Base-by-base conservation (phyloP, 1,284 basidiomycete genomes). In the Porogramme epimiltina region DNA sequence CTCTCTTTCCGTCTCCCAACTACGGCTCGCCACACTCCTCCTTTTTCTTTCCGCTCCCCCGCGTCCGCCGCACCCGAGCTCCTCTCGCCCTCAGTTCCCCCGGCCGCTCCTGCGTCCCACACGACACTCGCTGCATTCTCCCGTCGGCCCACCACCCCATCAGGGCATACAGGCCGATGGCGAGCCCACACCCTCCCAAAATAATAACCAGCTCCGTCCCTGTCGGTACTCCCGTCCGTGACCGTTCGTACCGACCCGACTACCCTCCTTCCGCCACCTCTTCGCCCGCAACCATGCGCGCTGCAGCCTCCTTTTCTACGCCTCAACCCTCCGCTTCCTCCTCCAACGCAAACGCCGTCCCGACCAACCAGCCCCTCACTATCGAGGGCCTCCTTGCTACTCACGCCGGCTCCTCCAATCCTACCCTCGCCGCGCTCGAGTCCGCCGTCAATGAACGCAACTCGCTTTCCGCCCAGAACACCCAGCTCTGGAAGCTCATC, bases 401-500 rank as follows among this genome's bases (percentile, higher is more conserved):
- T 3, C 76, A 89, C 55, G 75, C 78, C 2, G 61, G 65, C 22
- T 69, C 81, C 0, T 62, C 75, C 24, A 77, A 87, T 67, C 84
- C 88, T 20, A 72, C 75, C 51, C 69, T 79, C 6, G 82, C 82
- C 40, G 90, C 92, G 4, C 77, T 95, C 28, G 88, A 91, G 24
- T 77, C 84, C 52, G 80, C 85, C 3, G 75, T 94, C 23, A 76
- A 77, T 15, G 92, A 95, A 64, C 81, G 92, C 59, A 94, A 94
- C 66, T 70, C 73, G 33, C 78, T 94, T 47, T 85, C 87, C 33
- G 71, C 82, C 9, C 93, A 95, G 73, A 95, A 95, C 68, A 75
- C 85, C 5, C 91, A 94, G 70, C 80, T 95, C 25, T 95, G 93
- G 93, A 94, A 93, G 70, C 79, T 95, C 55, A 87, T 95, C 67